A percentile compares a stretch with the other conserved stretches of the same genome.
Conservation (phyloP, 139 green algal genomes). For the Medakamo hakoo region DNA sequence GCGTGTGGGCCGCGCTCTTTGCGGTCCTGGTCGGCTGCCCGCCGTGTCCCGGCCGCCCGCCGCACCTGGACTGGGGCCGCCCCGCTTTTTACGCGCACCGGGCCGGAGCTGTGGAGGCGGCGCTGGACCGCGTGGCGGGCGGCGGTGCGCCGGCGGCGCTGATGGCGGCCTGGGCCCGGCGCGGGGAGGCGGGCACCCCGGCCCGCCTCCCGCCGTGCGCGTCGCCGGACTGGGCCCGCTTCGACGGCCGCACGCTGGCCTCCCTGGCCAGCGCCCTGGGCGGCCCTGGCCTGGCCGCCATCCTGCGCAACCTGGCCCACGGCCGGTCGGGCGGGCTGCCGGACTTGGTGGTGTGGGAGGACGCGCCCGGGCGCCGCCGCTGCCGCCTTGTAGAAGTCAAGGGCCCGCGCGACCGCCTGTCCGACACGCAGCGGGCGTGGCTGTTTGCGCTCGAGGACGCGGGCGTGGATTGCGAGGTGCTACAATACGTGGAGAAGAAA, state of each 20-base stretch:
- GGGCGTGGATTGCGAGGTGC: slow-evolving; percentile 31
- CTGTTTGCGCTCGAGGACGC: slow-evolving; percentile 31
- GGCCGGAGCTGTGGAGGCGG: slow-evolving; percentile 24
- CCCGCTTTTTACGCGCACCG: slow-evolving; percentile 55
- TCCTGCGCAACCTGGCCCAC: slow-evolving; percentile 57
- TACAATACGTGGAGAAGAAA: slow-evolving; percentile 26
- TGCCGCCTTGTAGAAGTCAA: slow-evolving; percentile 36
- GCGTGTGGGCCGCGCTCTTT: slow-evolving; percentile 66
- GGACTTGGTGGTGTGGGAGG: slow-evolving; percentile 73
- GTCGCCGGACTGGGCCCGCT: no score
- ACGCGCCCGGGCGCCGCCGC: no score
- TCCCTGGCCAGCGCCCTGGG: slow-evolving; percentile 57
- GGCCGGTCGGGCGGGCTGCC: slow-evolving; percentile 59
- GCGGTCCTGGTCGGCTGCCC: slow-evolving; percentile 58
- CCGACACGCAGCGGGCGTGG: slow-evolving; percentile 64
- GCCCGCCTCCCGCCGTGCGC: no score
- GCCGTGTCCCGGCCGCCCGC: slow-evolving; percentile 36
- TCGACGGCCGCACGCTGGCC: slow-evolving; percentile 13
- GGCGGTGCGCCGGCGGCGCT: slow-evolving; percentile 19
- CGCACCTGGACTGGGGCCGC: slow-evolving; percentile 61
- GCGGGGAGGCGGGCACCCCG: slow-evolving; percentile 16
- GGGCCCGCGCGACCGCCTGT: slow-evolving; percentile 60
- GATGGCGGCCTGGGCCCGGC: slow-evolving; percentile 18
- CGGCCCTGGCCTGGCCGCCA: slow-evolving; percentile 35
- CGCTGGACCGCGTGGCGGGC: slow-evolving; percentile 23